Base-by-base conservation (phyloP, 352 stramenopile species). In the Thraustotheca clavata region DNA sequence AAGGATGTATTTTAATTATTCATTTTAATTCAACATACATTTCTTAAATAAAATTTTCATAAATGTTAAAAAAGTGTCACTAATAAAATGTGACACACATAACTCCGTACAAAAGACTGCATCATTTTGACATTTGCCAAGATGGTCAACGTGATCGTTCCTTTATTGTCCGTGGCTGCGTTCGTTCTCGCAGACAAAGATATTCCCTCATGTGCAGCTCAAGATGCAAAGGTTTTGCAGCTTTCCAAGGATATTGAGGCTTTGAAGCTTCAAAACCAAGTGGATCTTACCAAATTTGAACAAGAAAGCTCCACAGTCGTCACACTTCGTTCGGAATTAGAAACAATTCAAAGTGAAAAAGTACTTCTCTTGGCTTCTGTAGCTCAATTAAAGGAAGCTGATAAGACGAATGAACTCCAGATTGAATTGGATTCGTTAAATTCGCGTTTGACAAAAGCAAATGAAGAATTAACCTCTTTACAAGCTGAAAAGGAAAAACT, bases 91-190 rank as follows among this genome's bases (percentile, higher is more conserved):
- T n/a, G n/a, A n/a, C n/a, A n/a, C n/a, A n/a, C n/a, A n/a, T n/a
- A n/a, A n/a, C n/a, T n/a, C n/a, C n/a, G n/a, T n/a, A n/a, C n/a
- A n/a, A n/a, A n/a, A n/a, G n/a, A n/a, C n/a, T n/a, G n/a, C n/a
- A 20, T 24, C 43, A 52, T 52, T 52, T 52, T 52, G 43, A 52
- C 11, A 31, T 35, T 52, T 24, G 43, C 34, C 43, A 52, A 52
- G 24, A 9, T 43, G 16, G 38, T 43, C 38, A 16, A 20, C 38
- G 16, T 16, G 16, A 20, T 52, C 43, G 14, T 52, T 2, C 43
- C 43, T 24, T 31, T 52, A 11, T 31, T 52, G 43, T 52, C 43
- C 9, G 14, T 52, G 9, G 43, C 43, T 18, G 43, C 43, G 24
- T 24, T 52, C n/a, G 43, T 31, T 18, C 11, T 52, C 11, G 43